These are phyloP conservation scores for Kwoniella newhampshirensis DNA, from an alignment of 768 basidiomycete genomes.

Conservation along the genomic window DNA sequence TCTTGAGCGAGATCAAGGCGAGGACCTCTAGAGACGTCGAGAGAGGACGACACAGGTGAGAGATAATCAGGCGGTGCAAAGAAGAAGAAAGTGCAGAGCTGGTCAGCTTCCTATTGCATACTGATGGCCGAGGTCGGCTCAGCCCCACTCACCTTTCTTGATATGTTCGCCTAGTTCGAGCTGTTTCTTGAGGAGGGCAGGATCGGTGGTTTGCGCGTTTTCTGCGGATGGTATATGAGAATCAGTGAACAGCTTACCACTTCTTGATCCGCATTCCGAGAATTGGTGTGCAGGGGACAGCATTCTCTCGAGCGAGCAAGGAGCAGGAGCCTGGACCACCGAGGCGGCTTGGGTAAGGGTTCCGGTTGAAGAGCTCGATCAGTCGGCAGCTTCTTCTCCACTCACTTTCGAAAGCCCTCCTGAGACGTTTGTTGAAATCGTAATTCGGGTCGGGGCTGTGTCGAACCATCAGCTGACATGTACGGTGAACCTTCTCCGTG, in stretches of 20 bases:
- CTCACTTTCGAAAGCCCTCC: conserved; percentile 52
- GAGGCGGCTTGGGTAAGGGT: too few species aligned
- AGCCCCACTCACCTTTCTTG: conserved; percentile 48
- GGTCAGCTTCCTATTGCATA: neutral
- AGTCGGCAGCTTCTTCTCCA: too few species aligned
- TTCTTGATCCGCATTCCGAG: neutral
- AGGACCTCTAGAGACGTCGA: conserved; percentile 48
- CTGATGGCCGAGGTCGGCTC: too few species aligned
- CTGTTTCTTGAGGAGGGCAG: conserved; percentile 42
- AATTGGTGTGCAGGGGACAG: too few species aligned
- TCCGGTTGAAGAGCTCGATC: too few species aligned
- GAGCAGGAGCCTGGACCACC: too few species aligned
- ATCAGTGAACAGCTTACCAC: conserved; percentile 1
- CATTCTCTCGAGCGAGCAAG: too few species aligned
- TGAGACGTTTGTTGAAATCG: conserved; percentile 49
- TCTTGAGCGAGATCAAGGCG: conserved; percentile 52
- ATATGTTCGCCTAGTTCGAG: conserved; percentile 52
- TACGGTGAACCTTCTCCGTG: too few species aligned
- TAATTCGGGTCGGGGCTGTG: conserved; percentile 51
- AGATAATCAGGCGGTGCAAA: neutral
- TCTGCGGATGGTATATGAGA: conserved; percentile 26
- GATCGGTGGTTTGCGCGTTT: conserved; percentile 49
- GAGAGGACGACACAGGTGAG: neutral
- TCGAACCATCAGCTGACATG: neutral
- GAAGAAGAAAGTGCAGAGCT: neutral